These are phyloP conservation scores for Blastobotrys serpentis DNA, from an alignment of 1,139 yeast species.

Conservation along the genomic window DNA sequence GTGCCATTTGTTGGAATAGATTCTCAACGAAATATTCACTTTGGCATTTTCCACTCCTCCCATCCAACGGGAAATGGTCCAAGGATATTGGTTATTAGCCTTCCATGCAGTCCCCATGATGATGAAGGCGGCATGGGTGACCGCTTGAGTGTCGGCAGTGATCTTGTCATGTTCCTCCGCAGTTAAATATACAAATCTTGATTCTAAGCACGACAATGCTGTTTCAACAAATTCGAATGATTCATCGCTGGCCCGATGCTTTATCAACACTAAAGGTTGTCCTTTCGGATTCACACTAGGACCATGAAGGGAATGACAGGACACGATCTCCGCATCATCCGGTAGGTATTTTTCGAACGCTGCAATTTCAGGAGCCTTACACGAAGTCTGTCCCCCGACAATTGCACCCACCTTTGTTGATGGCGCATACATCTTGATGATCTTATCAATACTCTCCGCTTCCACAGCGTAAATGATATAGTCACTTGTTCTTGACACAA, in stretches of 20 bases:
- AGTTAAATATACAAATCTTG: constrained; percentile 73
- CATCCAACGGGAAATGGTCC: constrained; percentile 83
- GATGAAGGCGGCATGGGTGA: constrained; percentile 94
- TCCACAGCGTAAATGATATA: constrained; percentile 87
- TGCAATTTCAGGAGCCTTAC: constrained; percentile 83
- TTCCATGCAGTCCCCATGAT: constrained; percentile 98
- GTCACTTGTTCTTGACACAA: constrained; percentile 76
- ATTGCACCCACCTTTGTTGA: constrained; percentile 83
- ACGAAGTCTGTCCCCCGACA: constrained; percentile 98
- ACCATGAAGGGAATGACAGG: constrained; percentile 92
- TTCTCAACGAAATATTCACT: constrained; percentile 85
- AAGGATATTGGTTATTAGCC: constrained; percentile 78
- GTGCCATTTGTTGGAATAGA: constrained; percentile 93
- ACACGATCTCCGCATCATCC: constrained; percentile 71
- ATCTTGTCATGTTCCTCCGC: constrained; percentile 89
- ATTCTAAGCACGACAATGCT: constrained; percentile 67
- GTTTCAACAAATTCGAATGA: constrained; percentile 60
- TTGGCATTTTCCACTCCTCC: constrained; percentile 97
- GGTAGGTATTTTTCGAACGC: constrained; percentile 83
- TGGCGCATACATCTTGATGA: constrained; percentile 77
- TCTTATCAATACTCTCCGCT: constrained; percentile 63
- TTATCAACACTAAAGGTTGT: constrained; percentile 85
- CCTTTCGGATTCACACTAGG: constrained; percentile 87
- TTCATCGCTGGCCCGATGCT: constrained; percentile 63
- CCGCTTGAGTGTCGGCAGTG: constrained; percentile 98